A percentile compares a stretch with the other conserved stretches of the same genome.
Conservation (phyloP, 441 rosid species). For the Pelargonium cotyledonis region DNA sequence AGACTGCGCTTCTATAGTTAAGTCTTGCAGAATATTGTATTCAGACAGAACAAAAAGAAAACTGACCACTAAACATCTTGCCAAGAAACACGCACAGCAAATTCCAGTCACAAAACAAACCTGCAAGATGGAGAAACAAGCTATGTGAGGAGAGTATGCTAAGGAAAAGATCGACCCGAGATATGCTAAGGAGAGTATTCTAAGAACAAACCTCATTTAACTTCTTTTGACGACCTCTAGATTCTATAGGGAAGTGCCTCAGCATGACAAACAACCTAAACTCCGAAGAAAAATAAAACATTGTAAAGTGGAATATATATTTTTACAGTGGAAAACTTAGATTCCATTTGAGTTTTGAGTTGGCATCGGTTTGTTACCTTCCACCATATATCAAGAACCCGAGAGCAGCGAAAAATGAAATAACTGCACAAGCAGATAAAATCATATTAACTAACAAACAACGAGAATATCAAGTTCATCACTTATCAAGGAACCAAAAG, state of each 20-base stretch:
- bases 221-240: constrained; percentile 25
- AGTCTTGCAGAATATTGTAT: background rate
- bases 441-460: too few relatives aligned
- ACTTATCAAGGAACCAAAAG: too few relatives aligned
- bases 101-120: background rate
- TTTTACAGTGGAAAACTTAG: background rate
- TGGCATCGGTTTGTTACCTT: constrained; percentile 33
- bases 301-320: background rate
- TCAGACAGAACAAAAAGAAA: background rate
- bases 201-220: constrained; percentile 17
- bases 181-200: too few relatives aligned
- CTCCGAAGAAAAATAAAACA: background rate
- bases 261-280: constrained; percentile 19
- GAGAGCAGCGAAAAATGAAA: constrained; percentile 44
- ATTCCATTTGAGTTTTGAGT: background rate
- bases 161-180: too few relatives aligned
- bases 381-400: constrained; percentile 62
- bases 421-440: constrained; percentile 26
- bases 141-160: background rate
- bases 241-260: constrained; percentile 26
- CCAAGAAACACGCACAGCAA: background rate
- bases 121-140: background rate
- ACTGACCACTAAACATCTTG: background rate
- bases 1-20: background rate
- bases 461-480: too few relatives aligned